Evolutionary conservation across 805 yeast genomes (phyloP).

Genomic region (Myxozyma melibiosi): DNA sequence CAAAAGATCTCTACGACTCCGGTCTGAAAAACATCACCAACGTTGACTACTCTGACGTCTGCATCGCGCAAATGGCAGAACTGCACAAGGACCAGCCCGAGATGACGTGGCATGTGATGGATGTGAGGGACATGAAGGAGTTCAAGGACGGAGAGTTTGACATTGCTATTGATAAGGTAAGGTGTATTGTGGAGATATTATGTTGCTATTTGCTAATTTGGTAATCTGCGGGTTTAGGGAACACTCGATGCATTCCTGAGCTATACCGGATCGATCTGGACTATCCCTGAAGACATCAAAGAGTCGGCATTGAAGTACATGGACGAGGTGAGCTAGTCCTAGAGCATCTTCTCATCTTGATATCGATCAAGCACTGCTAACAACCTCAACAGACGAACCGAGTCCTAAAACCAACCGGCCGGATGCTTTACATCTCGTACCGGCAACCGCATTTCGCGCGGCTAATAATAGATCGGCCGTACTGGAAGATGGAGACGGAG

Average conservation of each 20-base stretch:
- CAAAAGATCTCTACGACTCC: conserved; percentile 34
- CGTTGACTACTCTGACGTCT: conserved; percentile 36
- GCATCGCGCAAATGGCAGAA: conserved; percentile 35
- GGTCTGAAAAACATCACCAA: conserved; percentile 36
- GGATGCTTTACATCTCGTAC: conserved; percentile 36
- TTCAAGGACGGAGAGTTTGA: conserved; percentile 32
- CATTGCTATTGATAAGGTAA: conserved; percentile 37
- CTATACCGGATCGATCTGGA: conserved; percentile 39
- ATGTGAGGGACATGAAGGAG: conserved; percentile 35
- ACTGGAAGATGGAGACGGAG: conserved; percentile 30
- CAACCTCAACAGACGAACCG: conserved; percentile 24
- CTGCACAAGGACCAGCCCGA: conserved; percentile 24
- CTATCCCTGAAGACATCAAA: conserved; percentile 34
- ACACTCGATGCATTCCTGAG: conserved; percentile 37
- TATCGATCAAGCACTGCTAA: not conserved
- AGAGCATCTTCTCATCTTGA: not conserved
- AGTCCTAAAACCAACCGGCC: conserved; percentile 33
- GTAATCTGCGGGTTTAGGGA: conserved; percentile 22
- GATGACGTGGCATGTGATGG: conserved; percentile 38
- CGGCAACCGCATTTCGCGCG: conserved; percentile 38
- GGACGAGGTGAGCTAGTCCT: conserved; percentile 30
- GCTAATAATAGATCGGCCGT: conserved; percentile 32
- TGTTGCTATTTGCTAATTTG: not conserved
- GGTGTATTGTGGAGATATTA: not conserved
- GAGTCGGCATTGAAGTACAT: conserved; percentile 30